A percentile compares a stretch with the other conserved stretches of the same genome.
Evolutionary conservation across 1,284 basidiomycete species (phyloP).

Genomic region (Irpex sp.): DNA sequence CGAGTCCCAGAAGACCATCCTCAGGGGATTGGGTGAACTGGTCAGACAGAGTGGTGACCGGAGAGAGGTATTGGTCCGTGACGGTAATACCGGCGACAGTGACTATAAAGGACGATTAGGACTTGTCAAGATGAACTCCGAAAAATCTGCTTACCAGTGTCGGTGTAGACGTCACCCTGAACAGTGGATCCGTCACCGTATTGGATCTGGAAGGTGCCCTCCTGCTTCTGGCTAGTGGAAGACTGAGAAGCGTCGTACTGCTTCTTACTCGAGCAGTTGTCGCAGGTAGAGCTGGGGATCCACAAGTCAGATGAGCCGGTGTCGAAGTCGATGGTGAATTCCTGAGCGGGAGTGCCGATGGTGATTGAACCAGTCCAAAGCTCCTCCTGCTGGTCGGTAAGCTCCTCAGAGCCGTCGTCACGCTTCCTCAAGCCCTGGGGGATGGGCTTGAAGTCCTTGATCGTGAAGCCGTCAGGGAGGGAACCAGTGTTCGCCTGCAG

Average conservation of each 20-base stretch:
- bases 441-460: not conserved
- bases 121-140: not conserved
- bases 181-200: conserved; percentile 57
- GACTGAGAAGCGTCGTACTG: conserved; percentile 32
- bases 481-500: conserved; percentile 1
- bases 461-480: conserved; percentile 4
- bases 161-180: conserved; percentile 46
- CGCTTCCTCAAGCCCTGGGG: conserved; percentile 2
- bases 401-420: not conserved
- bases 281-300: conserved; percentile 8
- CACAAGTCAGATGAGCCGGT: conserved; percentile 15
- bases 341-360: conserved; percentile 4
- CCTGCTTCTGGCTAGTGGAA: conserved; percentile 30
- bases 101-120: conserved; percentile 17
- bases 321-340: conserved; percentile 13
- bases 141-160: conserved; percentile 31
- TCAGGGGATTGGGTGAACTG: conserved; percentile 20
- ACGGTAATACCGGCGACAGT: conserved; percentile 21
- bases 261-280: conserved; percentile 6
- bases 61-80: conserved; percentile 23
- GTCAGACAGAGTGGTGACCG: conserved; percentile 23
- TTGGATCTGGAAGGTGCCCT: conserved; percentile 36
- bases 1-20: conserved; percentile 29
- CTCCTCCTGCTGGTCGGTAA: not conserved
- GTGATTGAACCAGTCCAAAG: conserved; percentile 1